Conservation (phyloP, 2,329 filamentous ascomycete genomes). For the Sporothrix protearum region DNA sequence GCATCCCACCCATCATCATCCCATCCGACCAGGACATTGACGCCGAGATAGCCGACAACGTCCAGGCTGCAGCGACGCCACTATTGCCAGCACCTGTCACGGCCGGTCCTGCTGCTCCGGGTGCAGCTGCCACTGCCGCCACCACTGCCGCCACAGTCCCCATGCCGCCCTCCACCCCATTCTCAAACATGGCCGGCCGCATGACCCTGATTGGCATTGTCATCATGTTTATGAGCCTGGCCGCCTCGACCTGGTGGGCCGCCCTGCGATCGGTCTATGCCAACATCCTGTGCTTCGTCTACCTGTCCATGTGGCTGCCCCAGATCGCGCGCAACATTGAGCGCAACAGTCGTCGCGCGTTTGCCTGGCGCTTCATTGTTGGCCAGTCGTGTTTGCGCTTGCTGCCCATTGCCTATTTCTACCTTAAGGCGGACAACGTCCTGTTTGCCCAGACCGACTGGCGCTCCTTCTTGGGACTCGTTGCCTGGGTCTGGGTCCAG, state of each 20-base stretch:
- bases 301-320: constrained; percentile 87
- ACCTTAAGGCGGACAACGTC: constrained; percentile 72
- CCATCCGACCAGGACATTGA: constrained; percentile 63
- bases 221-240: constrained; percentile 56
- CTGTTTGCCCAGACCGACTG: constrained; percentile 70
- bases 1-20: constrained; percentile 50
- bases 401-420: constrained; percentile 81
- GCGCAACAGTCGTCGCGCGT: constrained; percentile 84
- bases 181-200: constrained; percentile 56
- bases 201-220: constrained; percentile 55
- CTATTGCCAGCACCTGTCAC: constrained; percentile 30
- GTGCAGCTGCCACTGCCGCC: constrained; percentile 35
- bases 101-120: constrained; percentile 30
- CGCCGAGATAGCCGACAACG: constrained; percentile 52
- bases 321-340: constrained; percentile 88
- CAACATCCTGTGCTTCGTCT: constrained; percentile 64
- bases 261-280: constrained; percentile 54
- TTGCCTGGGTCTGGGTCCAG: constrained; percentile 84
- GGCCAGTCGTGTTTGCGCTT: constrained; percentile 78
- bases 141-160: constrained; percentile 33
- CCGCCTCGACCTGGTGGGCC: constrained; percentile 59
- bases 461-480: constrained; percentile 60
- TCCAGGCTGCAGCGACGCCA: constrained; percentile 33
- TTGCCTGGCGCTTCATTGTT: constrained; percentile 87
- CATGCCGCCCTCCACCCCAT: constrained; percentile 36